Conservation (phyloP, 169 alveolate genomes). For the Cyclospora cayetanensis region DNA sequence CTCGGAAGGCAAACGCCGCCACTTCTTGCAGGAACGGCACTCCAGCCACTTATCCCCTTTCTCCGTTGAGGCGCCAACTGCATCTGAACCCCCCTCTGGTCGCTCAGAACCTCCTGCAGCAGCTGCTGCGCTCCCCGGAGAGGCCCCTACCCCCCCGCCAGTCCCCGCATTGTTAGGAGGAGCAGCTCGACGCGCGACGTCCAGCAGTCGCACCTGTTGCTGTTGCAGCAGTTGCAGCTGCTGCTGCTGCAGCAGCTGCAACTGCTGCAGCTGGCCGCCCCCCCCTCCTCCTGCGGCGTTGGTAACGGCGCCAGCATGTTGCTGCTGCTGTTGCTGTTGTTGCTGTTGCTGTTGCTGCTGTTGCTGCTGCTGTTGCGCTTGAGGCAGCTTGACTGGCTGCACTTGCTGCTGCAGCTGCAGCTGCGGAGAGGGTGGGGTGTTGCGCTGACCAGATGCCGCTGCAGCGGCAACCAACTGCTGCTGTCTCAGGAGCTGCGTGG, state of each 20-base stretch:
- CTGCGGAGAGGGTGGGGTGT: conserved; percentile 16
- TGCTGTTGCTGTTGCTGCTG: conserved; percentile 37
- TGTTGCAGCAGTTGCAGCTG: conserved; percentile 48
- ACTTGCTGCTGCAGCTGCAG: background rate
- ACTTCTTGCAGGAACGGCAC: conserved; percentile 67
- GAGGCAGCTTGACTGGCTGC: background rate
- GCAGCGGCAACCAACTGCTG: conserved; percentile 65
- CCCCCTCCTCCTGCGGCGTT: conserved; percentile 5
- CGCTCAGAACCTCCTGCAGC: conserved; percentile 10
- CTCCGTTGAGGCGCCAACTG: conserved; percentile 37
- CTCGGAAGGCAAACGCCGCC: conserved; percentile 63
- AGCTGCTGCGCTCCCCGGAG: conserved; percentile 20
- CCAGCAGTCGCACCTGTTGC: conserved; percentile 64
- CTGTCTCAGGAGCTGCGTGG: conserved; percentile 57
- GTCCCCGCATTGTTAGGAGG: conserved; percentile 9
- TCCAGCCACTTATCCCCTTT: conserved; percentile 46
- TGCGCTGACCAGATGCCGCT: conserved; percentile 59
- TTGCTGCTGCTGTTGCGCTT: conserved; percentile 25
- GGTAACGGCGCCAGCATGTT: background rate
- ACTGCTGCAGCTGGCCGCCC: conserved; percentile 47
- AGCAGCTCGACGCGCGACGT: conserved; percentile 62
- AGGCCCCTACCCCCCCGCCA: conserved; percentile 10
- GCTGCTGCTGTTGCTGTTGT: conserved; percentile 55
- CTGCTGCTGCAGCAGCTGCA: conserved; percentile 61
- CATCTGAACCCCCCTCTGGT: conserved; percentile 45